Conservation (phyloP, 768 basidiomycete genomes). For the Rubroboletus pulcherrimus region DNA sequence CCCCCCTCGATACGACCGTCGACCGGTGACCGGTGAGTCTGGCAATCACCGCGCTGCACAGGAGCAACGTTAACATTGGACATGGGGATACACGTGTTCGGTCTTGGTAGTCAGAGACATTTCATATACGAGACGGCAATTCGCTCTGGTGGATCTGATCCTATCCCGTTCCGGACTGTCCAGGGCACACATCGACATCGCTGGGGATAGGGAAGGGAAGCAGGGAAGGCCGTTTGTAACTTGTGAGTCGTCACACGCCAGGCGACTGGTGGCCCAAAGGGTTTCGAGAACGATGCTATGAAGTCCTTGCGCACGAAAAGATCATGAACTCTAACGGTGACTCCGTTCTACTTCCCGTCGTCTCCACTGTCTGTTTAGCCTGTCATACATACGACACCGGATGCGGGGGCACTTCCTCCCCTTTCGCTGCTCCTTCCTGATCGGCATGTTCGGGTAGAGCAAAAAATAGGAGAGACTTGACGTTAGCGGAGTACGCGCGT, state of each 20-base stretch:
- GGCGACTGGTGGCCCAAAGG: neutral
- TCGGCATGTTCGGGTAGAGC: neutral
- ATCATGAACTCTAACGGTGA: neutral
- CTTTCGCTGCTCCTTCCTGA: slow-evolving; percentile 9
- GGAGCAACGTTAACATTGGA: neutral
- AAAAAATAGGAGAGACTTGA: neutral
- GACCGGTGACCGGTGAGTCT: neutral
- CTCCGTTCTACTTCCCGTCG: neutral
- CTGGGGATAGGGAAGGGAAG: neutral
- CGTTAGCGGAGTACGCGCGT: neutral
- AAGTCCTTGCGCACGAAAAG: neutral
- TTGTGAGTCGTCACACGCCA: neutral
- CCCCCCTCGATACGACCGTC: neutral
- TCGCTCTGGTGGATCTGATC: slow-evolving; percentile 4
- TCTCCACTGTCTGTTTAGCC: neutral
- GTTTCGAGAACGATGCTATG: neutral
- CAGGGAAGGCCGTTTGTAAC: neutral
- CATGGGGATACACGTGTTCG: slow-evolving; percentile 5
- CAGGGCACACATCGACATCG: neutral
- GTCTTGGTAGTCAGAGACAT: neutral
- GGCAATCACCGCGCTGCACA: neutral
- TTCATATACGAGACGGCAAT: neutral
- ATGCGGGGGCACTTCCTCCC: neutral
- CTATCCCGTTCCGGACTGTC: slow-evolving; percentile 2
- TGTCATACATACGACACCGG: neutral